Conservation (phyloP, 179 eudicot species). For the Beta corolliflora region DNA sequence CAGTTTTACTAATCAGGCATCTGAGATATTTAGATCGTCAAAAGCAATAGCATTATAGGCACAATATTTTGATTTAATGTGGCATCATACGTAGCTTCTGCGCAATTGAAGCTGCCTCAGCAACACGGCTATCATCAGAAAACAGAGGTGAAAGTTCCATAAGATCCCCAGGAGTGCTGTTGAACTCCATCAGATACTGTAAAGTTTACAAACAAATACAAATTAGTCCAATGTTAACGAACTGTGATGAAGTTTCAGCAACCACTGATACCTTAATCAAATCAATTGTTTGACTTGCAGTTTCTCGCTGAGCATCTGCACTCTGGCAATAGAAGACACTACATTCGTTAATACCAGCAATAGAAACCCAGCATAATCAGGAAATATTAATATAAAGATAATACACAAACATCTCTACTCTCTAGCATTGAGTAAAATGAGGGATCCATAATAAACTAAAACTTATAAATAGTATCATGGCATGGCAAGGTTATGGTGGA, state of each 20-base stretch:
- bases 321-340: constrained; percentile 56
- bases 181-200: constrained; percentile 99
- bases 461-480: neutral
- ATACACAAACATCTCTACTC: neutral
- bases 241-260: constrained; percentile 12
- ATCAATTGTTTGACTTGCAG: constrained; percentile 95
- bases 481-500: too few species aligned
- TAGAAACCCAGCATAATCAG: constrained; percentile 4
- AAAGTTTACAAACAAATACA: constrained; percentile 15
- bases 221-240: neutral
- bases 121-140: constrained; percentile 99
- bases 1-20: neutral
- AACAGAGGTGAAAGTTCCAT: constrained; percentile 98
- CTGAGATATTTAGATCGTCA: neutral
- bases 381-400: neutral
- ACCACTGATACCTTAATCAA: constrained; percentile 76
- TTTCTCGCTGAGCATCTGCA: constrained; percentile 99
- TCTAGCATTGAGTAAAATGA: neutral
- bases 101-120: constrained; percentile 99
- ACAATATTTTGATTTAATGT: constrained; percentile 11
- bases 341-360: constrained; percentile 11
- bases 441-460: neutral
- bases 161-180: constrained; percentile 96
- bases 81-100: constrained; percentile 90
- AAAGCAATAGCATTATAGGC: constrained; percentile 3